These are phyloP conservation scores for Globisporangium nodosum DNA, from an alignment of 352 stramenopile species.

Conservation along the genomic window DNA sequence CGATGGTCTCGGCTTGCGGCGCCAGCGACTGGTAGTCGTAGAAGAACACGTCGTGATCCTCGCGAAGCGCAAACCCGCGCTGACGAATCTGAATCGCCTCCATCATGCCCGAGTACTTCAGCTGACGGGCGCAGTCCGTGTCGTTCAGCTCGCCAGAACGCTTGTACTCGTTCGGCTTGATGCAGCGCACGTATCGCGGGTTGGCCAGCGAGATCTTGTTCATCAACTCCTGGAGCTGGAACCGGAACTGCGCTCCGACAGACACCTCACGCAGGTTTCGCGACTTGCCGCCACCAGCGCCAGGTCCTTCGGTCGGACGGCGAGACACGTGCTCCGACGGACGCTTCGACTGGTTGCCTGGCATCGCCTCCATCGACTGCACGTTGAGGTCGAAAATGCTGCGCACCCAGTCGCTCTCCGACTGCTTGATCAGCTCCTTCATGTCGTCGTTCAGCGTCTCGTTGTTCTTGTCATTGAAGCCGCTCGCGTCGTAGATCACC, in stretches of 20 bases:
- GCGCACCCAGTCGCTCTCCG: constrained; percentile 74
- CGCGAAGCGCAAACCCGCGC: constrained; percentile 79
- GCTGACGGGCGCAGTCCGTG: constrained; percentile 73
- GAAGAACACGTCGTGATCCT: constrained; percentile 90
- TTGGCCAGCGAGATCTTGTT: constrained; percentile 86
- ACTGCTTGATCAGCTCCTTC: constrained; percentile 90
- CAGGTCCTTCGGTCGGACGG: constrained; percentile 39
- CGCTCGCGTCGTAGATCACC: constrained; percentile 95
- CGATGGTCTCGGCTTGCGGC: constrained; percentile 79
- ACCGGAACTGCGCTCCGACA: constrained; percentile 85
- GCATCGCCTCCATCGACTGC: constrained; percentile 80
- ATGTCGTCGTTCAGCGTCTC: constrained; percentile 95
- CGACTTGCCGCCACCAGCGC: constrained; percentile 52
- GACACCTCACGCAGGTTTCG: constrained; percentile 84
- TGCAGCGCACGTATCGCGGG: constrained; percentile 84
- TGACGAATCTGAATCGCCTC: constrained; percentile 89
- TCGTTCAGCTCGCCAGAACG: constrained; percentile 74
- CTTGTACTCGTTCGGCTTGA: constrained; percentile 88
- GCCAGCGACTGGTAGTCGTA: constrained; percentile 87
- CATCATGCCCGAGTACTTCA: constrained; percentile 92
- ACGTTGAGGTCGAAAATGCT: constrained; percentile 84
- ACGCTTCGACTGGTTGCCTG: constrained; percentile 61
- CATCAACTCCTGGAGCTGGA: constrained; percentile 87
- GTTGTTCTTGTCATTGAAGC: constrained; percentile 99
- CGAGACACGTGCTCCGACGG: constrained; percentile 58